A percentile compares a stretch with the other conserved stretches of the same genome.
phyloP scores from a whole-genome alignment of 805 yeast genomes.

The Kazachstania kunashirensis region DNA sequence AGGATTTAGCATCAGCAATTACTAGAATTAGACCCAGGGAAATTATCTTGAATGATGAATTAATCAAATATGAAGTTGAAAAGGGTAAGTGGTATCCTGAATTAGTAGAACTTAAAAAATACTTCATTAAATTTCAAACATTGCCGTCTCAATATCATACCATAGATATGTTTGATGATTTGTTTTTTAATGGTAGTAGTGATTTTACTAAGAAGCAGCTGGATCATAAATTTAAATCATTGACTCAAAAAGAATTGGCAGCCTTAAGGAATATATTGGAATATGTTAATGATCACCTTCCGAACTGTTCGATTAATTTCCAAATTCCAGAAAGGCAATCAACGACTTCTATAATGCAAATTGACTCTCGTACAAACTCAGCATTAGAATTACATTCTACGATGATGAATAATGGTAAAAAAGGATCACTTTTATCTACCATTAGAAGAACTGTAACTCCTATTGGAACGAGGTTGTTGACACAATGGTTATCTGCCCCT shows the following conservation, averaged over 20 bases:
- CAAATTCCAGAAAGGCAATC: conserved; percentile 55
- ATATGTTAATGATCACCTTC: conserved; percentile 67
- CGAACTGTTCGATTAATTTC: conserved; percentile 52
- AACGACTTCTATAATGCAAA: conserved; percentile 50
- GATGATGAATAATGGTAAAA: conserved; percentile 43
- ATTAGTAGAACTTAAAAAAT: conserved; percentile 47
- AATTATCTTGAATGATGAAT: conserved; percentile 46
- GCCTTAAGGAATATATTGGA: conserved; percentile 56
- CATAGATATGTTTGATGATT: conserved; percentile 29
- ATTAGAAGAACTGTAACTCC: conserved; percentile 68
- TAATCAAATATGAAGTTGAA: conserved; percentile 33
- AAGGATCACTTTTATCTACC: conserved; percentile 63
- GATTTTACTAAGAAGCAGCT: conserved; percentile 19
- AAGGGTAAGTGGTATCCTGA: conserved; percentile 48
- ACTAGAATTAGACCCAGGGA: conserved; percentile 77
- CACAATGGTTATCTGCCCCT: conserved; percentile 79
- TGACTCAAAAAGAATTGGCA: conserved; percentile 41
- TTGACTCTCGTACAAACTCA: conserved; percentile 70
- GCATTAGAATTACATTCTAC: conserved; percentile 64
- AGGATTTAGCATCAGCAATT: conserved; percentile 57
- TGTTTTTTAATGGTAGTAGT: conserved; percentile 28
- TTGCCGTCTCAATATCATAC: conserved; percentile 35
- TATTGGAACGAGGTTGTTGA: conserved; percentile 71
- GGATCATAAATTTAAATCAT: conserved; percentile 19
- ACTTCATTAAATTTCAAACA: conserved; percentile 45